Evolutionary conservation across 345 rosid genomes (phyloP), one percentile per base, ranked within the genome.

Genomic region (Laguncularia racemosa): DNA sequence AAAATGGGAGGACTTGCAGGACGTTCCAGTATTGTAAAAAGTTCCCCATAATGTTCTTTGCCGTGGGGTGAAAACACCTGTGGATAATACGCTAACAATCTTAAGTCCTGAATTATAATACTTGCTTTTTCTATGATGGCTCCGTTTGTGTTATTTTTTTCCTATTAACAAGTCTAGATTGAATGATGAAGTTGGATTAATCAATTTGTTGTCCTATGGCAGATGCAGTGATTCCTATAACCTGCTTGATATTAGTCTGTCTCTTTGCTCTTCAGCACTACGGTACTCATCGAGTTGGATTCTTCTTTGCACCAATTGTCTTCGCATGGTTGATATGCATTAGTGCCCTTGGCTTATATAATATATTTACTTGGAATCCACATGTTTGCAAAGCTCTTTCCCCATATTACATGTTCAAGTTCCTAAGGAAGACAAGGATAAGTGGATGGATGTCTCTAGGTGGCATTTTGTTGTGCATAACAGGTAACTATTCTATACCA

Each of bases 381-480:
- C 43, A 59, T 6, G 50, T 66, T 20, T 59, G 53, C 26, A 20
- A 55, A 46, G 70, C 70, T 13, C 59, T 66, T 14, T 59, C 64
- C 18, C 70, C 70, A 11, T 49, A 59, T 48, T 66, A 66, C 50
- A 66, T 66, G 59, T 53, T 59, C 60, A 59, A 44, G 45, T 66
- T 66, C 64, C 43, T 66, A 44, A 60, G 54, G 64, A 60, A 60
- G 54, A 66, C 70, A 11, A 54, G 50, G 48, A 46, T 52, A 19
- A 52, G 54, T 6, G 70, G 70, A 16, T 66, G 70, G 70, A 54
- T 66, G 64, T 66, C 70, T 48, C 56, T 66, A n/a, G 70, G 70
- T 6, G 70, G 70, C 54, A 59, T 60, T 44, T 40, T 66, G 52
- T 18, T 66, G 14, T 66, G 64, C 55, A 66, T 66, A 48, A 66